Evolutionary conservation across 148 eudicot genomes (phyloP), one percentile per base, ranked within the genome.

Genomic region (Rhododendron ovatum): DNA sequence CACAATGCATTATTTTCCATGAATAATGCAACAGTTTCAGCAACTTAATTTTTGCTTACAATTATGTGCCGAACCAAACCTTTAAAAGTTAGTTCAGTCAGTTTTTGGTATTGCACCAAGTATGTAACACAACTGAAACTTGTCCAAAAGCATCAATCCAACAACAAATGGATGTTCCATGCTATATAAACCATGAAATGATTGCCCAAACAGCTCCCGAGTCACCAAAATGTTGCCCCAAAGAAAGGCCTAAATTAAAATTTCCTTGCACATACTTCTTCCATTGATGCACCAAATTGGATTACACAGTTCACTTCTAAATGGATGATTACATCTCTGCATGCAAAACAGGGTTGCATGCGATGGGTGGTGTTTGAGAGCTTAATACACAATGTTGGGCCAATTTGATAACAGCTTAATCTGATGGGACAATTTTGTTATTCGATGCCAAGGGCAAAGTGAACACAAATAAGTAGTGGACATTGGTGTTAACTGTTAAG

Each of bases 61-160:
- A 50, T 11, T 80, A 11, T 26, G 61, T 26, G 35, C 83, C 7
- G 3, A 53, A 14, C 83, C 12, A 53, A 51, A 15, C 18, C 65
- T 53, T 80, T 7, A 0, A 53, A 53, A 10, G 28, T 30, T 28
- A 14, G 41, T 53, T 80, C 24, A 6, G 4, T 7, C 35, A 28
- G 28, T 30, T 10, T 35, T 41, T 41, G 33, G 82, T 79, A 79
- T 55, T 50, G 59, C 82, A 48, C 15, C 5, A 51, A 80, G 59
- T 59, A 48, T 7, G 0, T 35, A 28, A 80, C n/a, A 30, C 63
- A 15, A 80, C 26, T 17, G 43, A 53, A 53, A 80, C 43, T 28
- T 53, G 65, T 80, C 30, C 57, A 51, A 80, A 13, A 80, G 83
- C 28, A 80, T 80, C 39, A 33, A 81, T 55, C 82, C 57, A 79